Evolutionary conservation across 495 filamentous ascomycete genomes (phyloP).

Genomic region (Terfezia boudieri): DNA sequence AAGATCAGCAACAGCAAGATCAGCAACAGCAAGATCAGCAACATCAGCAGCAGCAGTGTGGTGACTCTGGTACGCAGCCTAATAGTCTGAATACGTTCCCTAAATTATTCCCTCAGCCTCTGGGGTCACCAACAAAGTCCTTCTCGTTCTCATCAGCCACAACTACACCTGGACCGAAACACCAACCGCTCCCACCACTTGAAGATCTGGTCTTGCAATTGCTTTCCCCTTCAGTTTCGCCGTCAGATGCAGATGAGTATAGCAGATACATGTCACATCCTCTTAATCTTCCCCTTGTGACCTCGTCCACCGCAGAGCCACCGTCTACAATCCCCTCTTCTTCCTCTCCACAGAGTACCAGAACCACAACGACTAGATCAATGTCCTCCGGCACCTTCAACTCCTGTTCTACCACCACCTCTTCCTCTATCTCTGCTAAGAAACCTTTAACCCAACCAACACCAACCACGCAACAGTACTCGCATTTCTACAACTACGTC

Average conservation of each 20-base stretch:
- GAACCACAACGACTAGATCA: slow-evolving; percentile 37
- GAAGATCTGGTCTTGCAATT: neutral
- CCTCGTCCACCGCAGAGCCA: slow-evolving; percentile 38
- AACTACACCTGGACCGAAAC: neutral
- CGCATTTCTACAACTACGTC: slow-evolving; percentile 14
- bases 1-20: neutral
- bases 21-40: neutral
- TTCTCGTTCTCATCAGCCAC: neutral
- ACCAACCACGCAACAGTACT: neutral
- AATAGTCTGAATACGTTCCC: too few relatives aligned
- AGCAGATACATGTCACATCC: slow-evolving; percentile 79
- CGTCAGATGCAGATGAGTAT: slow-evolving; percentile 58
- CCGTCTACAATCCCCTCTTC: slow-evolving; percentile 18
- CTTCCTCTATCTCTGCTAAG: too few relatives aligned
- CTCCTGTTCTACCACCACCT: too few relatives aligned
- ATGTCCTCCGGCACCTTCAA: too few relatives aligned
- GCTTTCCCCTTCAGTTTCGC: neutral
- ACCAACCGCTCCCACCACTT: neutral
- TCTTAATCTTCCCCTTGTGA: slow-evolving; percentile 66
- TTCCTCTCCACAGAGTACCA: slow-evolving; percentile 38
- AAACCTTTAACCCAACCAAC: slow-evolving; percentile 3
- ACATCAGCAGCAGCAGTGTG: neutral
- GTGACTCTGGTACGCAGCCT: too few relatives aligned
- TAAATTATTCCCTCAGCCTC: slow-evolving; percentile 11
- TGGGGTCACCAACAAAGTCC: too few relatives aligned